These are phyloP conservation scores for Tilletia setariae DNA, from an alignment of 1,284 basidiomycete species.

Conservation along the genomic window DNA sequence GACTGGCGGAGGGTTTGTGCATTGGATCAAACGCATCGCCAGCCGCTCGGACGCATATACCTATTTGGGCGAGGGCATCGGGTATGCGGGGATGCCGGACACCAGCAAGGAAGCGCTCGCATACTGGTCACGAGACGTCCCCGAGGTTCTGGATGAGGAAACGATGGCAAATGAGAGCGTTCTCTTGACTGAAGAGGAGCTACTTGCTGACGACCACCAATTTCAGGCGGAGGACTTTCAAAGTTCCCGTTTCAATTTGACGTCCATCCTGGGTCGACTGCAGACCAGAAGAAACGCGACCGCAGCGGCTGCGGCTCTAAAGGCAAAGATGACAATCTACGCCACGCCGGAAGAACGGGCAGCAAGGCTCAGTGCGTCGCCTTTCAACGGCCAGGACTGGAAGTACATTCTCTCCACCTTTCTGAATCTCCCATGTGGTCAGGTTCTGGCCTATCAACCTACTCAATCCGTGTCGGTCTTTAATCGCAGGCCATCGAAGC, in stretches of 20 bases:
- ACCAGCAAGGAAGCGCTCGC: background rate
- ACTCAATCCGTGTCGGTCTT: background rate
- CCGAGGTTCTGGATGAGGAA: background rate
- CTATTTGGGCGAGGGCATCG: background rate
- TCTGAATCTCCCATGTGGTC: background rate
- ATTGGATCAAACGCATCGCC: background rate
- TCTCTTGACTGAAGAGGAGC: slow-evolving; percentile 9
- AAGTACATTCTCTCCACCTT: background rate
- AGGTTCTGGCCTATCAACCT: background rate
- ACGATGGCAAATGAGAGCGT: background rate
- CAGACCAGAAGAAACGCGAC: background rate
- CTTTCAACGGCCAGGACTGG: background rate
- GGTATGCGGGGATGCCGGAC: background rate
- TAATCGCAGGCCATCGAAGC: background rate
- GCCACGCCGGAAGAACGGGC: background rate
- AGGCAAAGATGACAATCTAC: background rate
- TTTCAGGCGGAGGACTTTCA: background rate
- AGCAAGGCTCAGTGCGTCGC: slow-evolving; percentile 1
- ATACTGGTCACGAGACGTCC: background rate
- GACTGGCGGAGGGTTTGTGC: background rate
- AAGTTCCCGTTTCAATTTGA: background rate
- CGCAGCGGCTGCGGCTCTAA: background rate
- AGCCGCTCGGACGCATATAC: background rate
- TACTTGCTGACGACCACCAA: background rate
- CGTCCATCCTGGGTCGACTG: slow-evolving; percentile 6